Conservation (phyloP, 805 yeast species). For the Sugiyamaella chiloensis region DNA sequence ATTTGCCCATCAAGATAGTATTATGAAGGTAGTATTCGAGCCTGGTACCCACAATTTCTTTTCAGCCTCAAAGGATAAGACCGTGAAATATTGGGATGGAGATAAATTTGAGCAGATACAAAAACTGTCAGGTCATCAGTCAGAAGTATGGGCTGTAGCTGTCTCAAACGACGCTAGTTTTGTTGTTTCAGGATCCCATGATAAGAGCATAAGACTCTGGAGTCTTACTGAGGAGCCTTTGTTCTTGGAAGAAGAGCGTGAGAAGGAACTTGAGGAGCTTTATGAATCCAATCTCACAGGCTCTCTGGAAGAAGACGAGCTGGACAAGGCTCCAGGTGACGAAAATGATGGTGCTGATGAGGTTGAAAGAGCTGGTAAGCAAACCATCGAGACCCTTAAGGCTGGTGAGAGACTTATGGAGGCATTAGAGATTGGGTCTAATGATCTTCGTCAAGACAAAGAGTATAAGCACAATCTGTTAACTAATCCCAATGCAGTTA, state of each 20-base stretch:
- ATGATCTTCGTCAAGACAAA: constrained; percentile 58
- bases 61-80: constrained; percentile 83
- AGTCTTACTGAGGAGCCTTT: constrained; percentile 89
- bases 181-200: constrained; percentile 84
- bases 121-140: constrained; percentile 78
- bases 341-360: constrained; percentile 52
- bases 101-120: constrained; percentile 94
- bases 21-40: constrained; percentile 81
- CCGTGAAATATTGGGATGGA: constrained; percentile 97
- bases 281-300: constrained; percentile 78
- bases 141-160: constrained; percentile 93
- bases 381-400: constrained; percentile 85
- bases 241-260: constrained; percentile 95
- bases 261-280: constrained; percentile 88
- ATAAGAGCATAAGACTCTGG: constrained; percentile 93
- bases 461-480: constrained; percentile 46
- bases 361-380: constrained; percentile 62
- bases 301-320: constrained; percentile 59
- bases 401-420: constrained; percentile 93
- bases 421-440: constrained; percentile 78
- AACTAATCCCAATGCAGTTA: constrained; percentile 44
- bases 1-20: constrained; percentile 95
- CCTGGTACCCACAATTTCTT: constrained; percentile 88
- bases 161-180: constrained; percentile 64
- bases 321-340: constrained; percentile 40